A percentile compares a stretch with the other conserved stretches of the same genome.
These are phyloP conservation scores for Coffea canephora DNA, from an alignment of 257 asterid species.

Conservation along the genomic window DNA sequence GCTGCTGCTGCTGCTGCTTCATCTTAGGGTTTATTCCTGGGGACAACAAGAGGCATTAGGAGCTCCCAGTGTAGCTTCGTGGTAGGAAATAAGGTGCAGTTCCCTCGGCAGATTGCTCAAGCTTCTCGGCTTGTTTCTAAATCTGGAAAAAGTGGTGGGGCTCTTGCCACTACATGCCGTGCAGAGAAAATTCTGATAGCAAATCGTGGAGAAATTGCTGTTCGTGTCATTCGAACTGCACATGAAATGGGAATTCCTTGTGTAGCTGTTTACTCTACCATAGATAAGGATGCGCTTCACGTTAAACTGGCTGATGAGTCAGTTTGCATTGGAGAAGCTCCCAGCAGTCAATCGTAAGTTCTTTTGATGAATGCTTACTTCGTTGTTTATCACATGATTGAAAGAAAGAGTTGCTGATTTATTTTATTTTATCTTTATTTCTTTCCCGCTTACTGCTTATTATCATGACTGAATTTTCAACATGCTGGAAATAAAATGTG, in stretches of 20 bases:
- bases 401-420: too few species aligned
- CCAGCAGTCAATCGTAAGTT: constrained; percentile 97
- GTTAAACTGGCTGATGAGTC: constrained; percentile 97
- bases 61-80: constrained; percentile 83
- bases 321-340: constrained; percentile 99
- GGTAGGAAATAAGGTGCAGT: constrained; percentile 59
- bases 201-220: constrained; percentile 98
- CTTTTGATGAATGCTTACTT: neutral
- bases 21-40: constrained; percentile 62
- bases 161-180: constrained; percentile 61
- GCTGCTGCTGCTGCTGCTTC: constrained; percentile 6
- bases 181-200: constrained; percentile 87
- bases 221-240: constrained; percentile 94
- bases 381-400: neutral
- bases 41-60: constrained; percentile 51
- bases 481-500: neutral
- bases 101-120: constrained; percentile 53
- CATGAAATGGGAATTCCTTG: constrained; percentile 99
- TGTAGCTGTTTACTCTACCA: constrained; percentile 95
- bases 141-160: constrained; percentile 61
- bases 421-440: neutral
- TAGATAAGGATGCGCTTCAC: constrained; percentile 95
- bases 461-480: neutral
- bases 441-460: neutral
- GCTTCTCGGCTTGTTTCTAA: constrained; percentile 41